These are phyloP conservation scores for Ceraceosorus guamensis DNA, from an alignment of 1,284 basidiomycete genomes.

Conservation along the genomic window DNA sequence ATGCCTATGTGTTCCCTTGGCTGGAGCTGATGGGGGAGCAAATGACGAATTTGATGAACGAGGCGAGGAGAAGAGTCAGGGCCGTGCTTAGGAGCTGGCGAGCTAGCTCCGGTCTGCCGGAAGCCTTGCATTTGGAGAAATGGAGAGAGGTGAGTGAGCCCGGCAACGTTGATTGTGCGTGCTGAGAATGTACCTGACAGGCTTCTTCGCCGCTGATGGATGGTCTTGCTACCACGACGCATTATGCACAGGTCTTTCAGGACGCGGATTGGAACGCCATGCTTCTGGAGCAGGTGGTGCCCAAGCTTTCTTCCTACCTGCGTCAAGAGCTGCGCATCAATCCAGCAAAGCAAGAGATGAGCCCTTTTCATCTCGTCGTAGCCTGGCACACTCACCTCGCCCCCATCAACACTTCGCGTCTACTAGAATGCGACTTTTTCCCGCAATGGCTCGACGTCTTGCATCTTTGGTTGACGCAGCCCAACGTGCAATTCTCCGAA, in stretches of 20 bases:
- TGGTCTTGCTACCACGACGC: too few species aligned
- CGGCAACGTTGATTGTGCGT: too few species aligned
- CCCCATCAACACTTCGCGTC: constrained; percentile 22
- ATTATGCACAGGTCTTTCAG: constrained; percentile 1
- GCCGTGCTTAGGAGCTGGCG: constrained; percentile 70
- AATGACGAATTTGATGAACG: constrained; percentile 70
- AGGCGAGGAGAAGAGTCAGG: constrained; percentile 77
- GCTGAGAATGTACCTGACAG: too few species aligned
- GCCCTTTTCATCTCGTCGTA: constrained; percentile 69
- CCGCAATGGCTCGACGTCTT: constrained; percentile 91
- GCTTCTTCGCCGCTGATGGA: too few species aligned
- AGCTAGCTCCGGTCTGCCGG: constrained; percentile 11
- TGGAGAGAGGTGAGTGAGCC: background rate
- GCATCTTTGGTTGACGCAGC: constrained; percentile 80
- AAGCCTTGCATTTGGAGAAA: constrained; percentile 22
- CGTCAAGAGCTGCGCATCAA: constrained; percentile 79
- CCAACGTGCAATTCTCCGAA: constrained; percentile 73
- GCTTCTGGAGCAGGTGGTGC: constrained; percentile 79
- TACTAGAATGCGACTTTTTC: constrained; percentile 76
- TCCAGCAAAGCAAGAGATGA: constrained; percentile 67
- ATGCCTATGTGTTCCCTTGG: constrained; percentile 89
- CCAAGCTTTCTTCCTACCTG: constrained; percentile 72
- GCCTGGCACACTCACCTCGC: constrained; percentile 70
- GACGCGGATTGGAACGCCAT: constrained; percentile 76
- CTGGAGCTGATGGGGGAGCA: constrained; percentile 67